A percentile compares a stretch with the other conserved stretches of the same genome.
Conservation (phyloP, 352 stramenopile species). For the Phytopythium litorale region DNA sequence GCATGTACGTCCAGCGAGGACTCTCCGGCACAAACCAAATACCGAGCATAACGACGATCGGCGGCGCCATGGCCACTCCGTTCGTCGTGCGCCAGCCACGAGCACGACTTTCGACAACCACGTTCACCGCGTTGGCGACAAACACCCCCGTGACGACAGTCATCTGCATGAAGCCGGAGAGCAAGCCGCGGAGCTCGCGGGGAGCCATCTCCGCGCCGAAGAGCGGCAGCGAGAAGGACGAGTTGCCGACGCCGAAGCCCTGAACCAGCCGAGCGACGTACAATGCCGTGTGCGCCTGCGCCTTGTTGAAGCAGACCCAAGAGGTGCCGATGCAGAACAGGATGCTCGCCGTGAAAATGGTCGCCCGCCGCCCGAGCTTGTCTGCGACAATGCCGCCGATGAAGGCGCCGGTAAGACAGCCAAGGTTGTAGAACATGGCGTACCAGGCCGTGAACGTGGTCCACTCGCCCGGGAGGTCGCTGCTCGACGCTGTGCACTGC, state of each 20-base stretch:
- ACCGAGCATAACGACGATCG: constrained; percentile 29
- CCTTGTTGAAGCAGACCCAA: constrained; percentile 24
- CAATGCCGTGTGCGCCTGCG: constrained; percentile 19
- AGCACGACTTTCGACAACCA: constrained; percentile 18
- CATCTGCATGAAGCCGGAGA: constrained; percentile 13
- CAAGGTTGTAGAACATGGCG: constrained; percentile 38
- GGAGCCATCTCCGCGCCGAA: constrained; percentile 37
- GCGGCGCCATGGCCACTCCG: constrained; percentile 25
- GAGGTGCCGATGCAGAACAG: constrained; percentile 30
- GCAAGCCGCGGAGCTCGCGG: constrained; percentile 27
- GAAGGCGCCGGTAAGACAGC: constrained; percentile 26
- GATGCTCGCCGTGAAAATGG: constrained; percentile 24
- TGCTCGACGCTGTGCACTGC: constrained; percentile 16
- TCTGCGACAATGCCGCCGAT: constrained; percentile 27
- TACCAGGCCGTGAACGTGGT: constrained; percentile 29
- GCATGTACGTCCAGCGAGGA: constrained; percentile 25
- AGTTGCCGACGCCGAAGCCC: constrained; percentile 34
- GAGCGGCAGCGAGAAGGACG: constrained; percentile 29
- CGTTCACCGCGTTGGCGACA: constrained; percentile 31
- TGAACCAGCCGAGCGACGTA: constrained; percentile 27
- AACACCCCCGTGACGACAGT: constrained; percentile 33
- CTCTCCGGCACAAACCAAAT: constrained; percentile 14
- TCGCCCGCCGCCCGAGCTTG: constrained; percentile 20
- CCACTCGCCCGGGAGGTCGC: constrained; percentile 22
- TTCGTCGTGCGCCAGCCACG: constrained; percentile 33